Percentiles rank a stretch among this genome's conserved stretches.
Evolutionary conservation across 1,139 yeast species (phyloP).

Genomic region (Candida tropicalis): DNA sequence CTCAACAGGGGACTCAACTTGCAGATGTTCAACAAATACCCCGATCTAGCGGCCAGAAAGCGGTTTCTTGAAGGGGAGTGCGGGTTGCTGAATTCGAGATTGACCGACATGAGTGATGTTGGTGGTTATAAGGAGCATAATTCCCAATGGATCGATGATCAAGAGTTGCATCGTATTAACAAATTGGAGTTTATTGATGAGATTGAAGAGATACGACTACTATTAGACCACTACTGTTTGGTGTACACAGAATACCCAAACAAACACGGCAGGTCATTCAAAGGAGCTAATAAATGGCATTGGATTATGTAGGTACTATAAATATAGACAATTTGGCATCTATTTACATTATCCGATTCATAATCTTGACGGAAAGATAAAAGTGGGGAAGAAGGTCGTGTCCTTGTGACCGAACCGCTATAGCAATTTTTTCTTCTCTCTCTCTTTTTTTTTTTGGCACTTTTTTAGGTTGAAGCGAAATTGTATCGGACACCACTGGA

Average conservation of each 20-base stretch:
- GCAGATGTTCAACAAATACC: slow-evolving; percentile 49
- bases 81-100: slow-evolving; percentile 24
- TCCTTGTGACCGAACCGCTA: neutral
- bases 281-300: slow-evolving; percentile 16
- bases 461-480: neutral
- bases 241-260: slow-evolving; percentile 24
- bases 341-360: no score
- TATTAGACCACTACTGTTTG: slow-evolving; percentile 75
- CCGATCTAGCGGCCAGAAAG: slow-evolving; percentile 44
- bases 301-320: slow-evolving; percentile 10
- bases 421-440: neutral
- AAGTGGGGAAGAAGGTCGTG: slow-evolving; percentile 1
- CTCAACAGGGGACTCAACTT: slow-evolving; percentile 71
- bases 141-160: slow-evolving; percentile 45
- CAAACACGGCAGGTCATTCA: slow-evolving; percentile 2
- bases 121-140: slow-evolving; percentile 44
- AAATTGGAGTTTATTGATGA: slow-evolving; percentile 83
- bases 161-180: slow-evolving; percentile 57
- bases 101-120: slow-evolving; percentile 62
- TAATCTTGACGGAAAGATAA: neutral
- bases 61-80: slow-evolving; percentile 32
- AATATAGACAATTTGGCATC: no score
- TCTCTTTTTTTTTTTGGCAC: neutral
- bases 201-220: slow-evolving; percentile 76
- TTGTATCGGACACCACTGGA: neutral